A percentile compares a stretch with the other conserved stretches of the same genome.
Evolutionary conservation across 352 stramenopile species (phyloP).

Genomic region (Phytophthora rubi): DNA sequence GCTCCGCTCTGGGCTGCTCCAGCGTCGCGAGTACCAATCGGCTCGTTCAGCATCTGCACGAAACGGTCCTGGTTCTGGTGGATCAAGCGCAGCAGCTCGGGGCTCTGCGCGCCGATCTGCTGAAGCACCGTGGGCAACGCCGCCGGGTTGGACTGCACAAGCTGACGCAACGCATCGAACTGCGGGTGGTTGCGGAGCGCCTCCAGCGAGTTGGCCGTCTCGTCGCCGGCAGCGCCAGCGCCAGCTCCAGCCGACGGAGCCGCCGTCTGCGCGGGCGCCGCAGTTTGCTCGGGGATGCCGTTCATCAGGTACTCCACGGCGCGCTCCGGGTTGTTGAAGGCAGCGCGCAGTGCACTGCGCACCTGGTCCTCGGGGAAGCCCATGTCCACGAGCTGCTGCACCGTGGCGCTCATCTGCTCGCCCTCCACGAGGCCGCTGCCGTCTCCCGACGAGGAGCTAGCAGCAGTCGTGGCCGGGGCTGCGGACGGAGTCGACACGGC

Average conservation of each 20-base stretch:
- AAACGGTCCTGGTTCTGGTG: slow-evolving; percentile 89
- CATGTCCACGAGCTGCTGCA: slow-evolving; percentile 88
- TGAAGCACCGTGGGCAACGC: slow-evolving; percentile 82
- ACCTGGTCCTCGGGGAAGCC: slow-evolving; percentile 90
- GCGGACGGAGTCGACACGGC: slow-evolving; percentile 73
- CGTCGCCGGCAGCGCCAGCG: slow-evolving; percentile 19
- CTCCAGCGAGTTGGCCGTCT: slow-evolving; percentile 62
- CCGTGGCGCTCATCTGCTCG: slow-evolving; percentile 59
- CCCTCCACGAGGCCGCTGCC: slow-evolving; percentile 23
- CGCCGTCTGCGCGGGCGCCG: slow-evolving; percentile 36
- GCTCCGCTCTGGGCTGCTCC: slow-evolving; percentile 33
- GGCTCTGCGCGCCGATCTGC: slow-evolving; percentile 86
- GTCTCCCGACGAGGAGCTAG: slow-evolving; percentile 26
- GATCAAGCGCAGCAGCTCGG: slow-evolving; percentile 84
- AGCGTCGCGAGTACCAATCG: slow-evolving; percentile 63
- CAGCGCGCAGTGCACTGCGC: slow-evolving; percentile 72
- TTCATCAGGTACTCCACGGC: slow-evolving; percentile 92
- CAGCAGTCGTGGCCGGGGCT: slow-evolving; percentile 47
- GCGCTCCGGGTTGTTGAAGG: slow-evolving; percentile 89
- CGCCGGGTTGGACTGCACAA: slow-evolving; percentile 87
- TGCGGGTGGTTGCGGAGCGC: slow-evolving; percentile 85
- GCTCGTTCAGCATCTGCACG: slow-evolving; percentile 89
- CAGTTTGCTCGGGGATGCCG: slow-evolving; percentile 71
- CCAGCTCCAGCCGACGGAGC: slow-evolving; percentile 13
- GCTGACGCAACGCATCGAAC: slow-evolving; percentile 80